Evolutionary conservation across 2,329 filamentous ascomycete genomes (phyloP), one percentile per base, ranked within the genome.

Genomic region (Beauveria bassiana): DNA sequence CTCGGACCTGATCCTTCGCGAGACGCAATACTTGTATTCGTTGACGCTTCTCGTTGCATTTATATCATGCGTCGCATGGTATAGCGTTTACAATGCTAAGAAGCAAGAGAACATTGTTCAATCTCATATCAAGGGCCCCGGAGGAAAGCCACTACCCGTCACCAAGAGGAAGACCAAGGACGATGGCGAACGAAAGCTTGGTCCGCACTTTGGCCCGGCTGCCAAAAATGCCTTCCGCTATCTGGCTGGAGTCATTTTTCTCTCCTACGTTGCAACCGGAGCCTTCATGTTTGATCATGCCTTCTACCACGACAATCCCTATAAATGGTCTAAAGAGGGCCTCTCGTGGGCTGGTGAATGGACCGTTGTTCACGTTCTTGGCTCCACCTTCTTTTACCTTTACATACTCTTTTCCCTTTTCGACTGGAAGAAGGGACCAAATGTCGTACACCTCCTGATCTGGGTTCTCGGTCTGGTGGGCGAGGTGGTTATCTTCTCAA

Each of bases 381-480:
- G 88, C 60, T 88, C 90, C 50, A 89, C 92, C 66, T 96, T 96
- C 79, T 86, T 95, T 65, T 95, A 96, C 77, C 82, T 90, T 55
- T 87, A 96, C 67, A 83, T 96, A 66, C 82, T 96, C 66, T 88
- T 97, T 69, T 92, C 92, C 34, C 83, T 98, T 62, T 81, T 96
- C 69, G 93, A 97, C 73, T 89, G 89, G 70, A 86, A 85, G 64
- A 87, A 91, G 40, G 90, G 90, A 14, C 95, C 95, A 0, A 93
- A 88, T 55, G 78, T 86, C 52, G 86, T 90, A 59, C 92, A 97
- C 74, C 83, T 93, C 61, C 75, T 88, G 52, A 86, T 91, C 68
- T 99, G 95, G 95, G 72, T 81, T 47, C 75, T 91, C 49, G 87
- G 87, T 28, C 72, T 91, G n/a, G 73, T 84, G 28, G 81, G 91